Evolutionary conservation across 2,329 filamentous ascomycete species (phyloP).

Genomic region (Aspergillus pseudoviridinutans): DNA sequence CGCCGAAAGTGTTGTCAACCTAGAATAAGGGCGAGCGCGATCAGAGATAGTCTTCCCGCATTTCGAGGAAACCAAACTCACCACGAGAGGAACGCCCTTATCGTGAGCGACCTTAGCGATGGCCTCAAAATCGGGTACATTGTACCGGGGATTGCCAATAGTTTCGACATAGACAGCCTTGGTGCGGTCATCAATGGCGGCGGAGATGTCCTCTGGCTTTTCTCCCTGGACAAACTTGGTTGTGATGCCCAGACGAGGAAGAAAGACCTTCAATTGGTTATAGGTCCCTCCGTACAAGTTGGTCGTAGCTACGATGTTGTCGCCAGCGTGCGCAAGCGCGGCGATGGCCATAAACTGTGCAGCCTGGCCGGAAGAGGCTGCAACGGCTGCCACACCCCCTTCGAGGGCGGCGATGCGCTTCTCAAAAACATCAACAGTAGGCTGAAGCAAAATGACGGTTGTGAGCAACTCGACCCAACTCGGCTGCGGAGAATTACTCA

Average conservation of each 20-base stretch:
- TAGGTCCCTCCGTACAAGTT: conserved; percentile 95
- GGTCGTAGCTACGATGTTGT: conserved; percentile 88
- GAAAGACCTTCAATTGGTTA: conserved; percentile 91
- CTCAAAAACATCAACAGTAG: conserved; percentile 93
- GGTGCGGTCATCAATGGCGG: conserved; percentile 84
- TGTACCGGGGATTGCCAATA: conserved; percentile 91
- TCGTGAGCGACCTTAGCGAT: conserved; percentile 77
- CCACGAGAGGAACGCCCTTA: conserved; percentile 63
- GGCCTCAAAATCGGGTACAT: conserved; percentile 83
- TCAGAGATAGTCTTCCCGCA: neutral
- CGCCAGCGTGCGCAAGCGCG: conserved; percentile 78
- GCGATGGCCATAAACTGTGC: conserved; percentile 89
- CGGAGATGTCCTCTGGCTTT: conserved; percentile 70
- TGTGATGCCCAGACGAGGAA: conserved; percentile 79
- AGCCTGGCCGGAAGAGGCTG: conserved; percentile 78
- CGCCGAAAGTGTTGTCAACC: conserved; percentile 94
- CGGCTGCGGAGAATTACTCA: conserved; percentile 38
- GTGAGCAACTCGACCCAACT: neutral
- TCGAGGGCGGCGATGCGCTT: conserved; percentile 95
- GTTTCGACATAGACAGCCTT: conserved; percentile 90
- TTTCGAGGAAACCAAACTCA: conserved; percentile 18
- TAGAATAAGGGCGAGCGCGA: conserved; percentile 26
- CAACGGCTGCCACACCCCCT: conserved; percentile 82
- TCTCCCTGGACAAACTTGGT: conserved; percentile 87
- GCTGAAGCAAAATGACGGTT: conserved; percentile 45